Evolutionary conservation across 345 rosid species (phyloP), one percentile per base, ranked within the genome.

Genomic region (Eucalyptus pauciflora): DNA sequence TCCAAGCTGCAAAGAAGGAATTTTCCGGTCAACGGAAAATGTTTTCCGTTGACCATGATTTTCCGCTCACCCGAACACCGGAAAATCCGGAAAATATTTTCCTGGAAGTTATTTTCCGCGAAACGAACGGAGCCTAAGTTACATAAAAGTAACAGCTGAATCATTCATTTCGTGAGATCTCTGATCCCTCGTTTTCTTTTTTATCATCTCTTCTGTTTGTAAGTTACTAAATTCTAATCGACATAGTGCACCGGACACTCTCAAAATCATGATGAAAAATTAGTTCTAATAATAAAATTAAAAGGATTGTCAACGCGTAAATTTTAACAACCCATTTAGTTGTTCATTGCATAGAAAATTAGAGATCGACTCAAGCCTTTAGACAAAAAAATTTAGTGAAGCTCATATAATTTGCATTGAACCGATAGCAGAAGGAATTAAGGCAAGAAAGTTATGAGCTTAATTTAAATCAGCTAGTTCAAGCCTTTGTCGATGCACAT

Each of bases 341-440:
- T 24, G 29, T 24, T 56, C 62, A 56, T 10, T 56, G 13, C 62
- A 22, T 56, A 56, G 62, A 56, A 56, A 56, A 24, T 24, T 24
- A 56, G 29, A 24, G 29, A 56, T 10, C 1, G 0, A 22, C 3
- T 3, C 27, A 8, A 9, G 62, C 5, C 62, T 24, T 22, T 56
- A 8, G 27, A 56, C 27, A 56, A 56, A 56, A 56, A 37, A 37
- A 33, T 2, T 41, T 56, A 56, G 13, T 56, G 0, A 24, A 56
- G 62, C 1, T 24, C 29, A 56, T 56, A 56, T 56, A 24, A 56
- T 52, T 52, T 56, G 29, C 62, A 56, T 56, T 56, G 27, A 56
- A 24, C 0, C 0, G 5, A 24, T 8, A 24, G 29, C 18, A 24
- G 3, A 24, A 24, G 62, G 0, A 52, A 56, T 8, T 18, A 10